Percentiles rank a stretch among this genome's conserved stretches.
Conservation (phyloP, 208 protist genomes). For the Tritrichomonas musculus region DNA sequence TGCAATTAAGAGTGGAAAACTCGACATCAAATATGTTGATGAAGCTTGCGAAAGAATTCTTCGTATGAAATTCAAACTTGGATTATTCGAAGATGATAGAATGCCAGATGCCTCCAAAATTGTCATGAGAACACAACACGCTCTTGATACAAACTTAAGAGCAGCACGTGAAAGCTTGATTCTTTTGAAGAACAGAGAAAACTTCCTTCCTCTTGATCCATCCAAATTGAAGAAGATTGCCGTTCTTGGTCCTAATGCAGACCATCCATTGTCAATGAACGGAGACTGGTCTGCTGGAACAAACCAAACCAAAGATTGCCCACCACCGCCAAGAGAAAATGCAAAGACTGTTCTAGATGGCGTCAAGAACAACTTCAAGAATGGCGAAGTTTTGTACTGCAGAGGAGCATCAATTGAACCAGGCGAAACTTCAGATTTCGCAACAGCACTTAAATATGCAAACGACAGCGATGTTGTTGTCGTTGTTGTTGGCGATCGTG, state of each 20-base stretch:
- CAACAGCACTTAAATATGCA: background rate
- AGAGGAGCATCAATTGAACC: background rate
- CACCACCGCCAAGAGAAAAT: background rate
- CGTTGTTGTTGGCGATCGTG: constrained; percentile 5
- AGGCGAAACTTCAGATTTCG: background rate
- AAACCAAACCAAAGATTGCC: background rate
- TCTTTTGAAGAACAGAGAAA: constrained; percentile 42
- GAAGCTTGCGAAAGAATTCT: background rate
- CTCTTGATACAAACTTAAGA: constrained; percentile 38
- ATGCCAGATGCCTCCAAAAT: background rate
- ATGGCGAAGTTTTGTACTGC: too few relatives aligned
- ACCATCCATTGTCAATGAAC: background rate
- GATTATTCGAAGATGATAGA: constrained; percentile 7
- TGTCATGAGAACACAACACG: background rate
- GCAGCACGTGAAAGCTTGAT: constrained; percentile 34
- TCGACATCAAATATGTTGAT: background rate
- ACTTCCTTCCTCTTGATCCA: background rate
- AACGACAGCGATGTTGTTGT: background rate
- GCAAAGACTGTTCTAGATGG: background rate
- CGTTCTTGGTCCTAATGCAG: background rate
- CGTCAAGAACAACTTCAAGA: background rate
- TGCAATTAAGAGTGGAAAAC: background rate
- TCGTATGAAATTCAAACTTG: background rate
- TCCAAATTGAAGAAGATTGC: too few relatives aligned
- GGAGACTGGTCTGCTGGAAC: background rate